phyloP scores from a whole-genome alignment of 169 alveolate species.

The Eimeria necatrix region DNA sequence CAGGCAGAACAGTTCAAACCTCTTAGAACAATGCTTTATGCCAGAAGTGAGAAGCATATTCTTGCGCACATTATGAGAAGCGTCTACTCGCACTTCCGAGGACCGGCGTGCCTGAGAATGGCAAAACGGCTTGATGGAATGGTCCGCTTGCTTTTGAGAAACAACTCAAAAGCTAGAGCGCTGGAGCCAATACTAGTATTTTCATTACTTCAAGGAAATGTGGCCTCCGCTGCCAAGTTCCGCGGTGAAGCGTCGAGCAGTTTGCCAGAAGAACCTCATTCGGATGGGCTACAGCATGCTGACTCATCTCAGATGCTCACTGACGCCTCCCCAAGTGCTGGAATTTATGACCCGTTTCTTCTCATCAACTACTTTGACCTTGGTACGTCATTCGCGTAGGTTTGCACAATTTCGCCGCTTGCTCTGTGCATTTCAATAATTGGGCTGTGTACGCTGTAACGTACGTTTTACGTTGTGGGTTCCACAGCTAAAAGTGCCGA shows the following conservation, averaged over 20 bases:
- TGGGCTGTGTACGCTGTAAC: no score
- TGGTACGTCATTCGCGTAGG: background rate
- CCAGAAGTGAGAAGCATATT: slow-evolving; percentile 9
- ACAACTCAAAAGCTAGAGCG: slow-evolving; percentile 55
- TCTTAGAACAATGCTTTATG: background rate
- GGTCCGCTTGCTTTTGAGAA: slow-evolving; percentile 22
- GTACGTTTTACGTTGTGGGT: background rate
- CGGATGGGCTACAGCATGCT: background rate
- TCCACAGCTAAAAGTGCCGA: slow-evolving; percentile 17
- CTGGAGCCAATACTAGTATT: slow-evolving; percentile 34
- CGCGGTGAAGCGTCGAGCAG: background rate
- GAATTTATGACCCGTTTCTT: slow-evolving; percentile 25
- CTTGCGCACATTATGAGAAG: background rate
- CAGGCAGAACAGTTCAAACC: background rate
- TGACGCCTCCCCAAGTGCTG: background rate
- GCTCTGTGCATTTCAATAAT: no score
- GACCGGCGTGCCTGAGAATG: slow-evolving; percentile 2
- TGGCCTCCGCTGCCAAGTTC: slow-evolving; percentile 38
- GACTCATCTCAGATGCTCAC: background rate
- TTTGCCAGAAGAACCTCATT: background rate
- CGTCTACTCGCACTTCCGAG: slow-evolving; percentile 1
- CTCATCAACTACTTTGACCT: slow-evolving; percentile 23
- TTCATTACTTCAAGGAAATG: slow-evolving; percentile 60
- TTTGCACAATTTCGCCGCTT: no score
- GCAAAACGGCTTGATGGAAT: slow-evolving; percentile 50